These are phyloP conservation scores for Podospora fimiseda DNA, from an alignment of 495 filamentous ascomycete species.

Conservation along the genomic window DNA sequence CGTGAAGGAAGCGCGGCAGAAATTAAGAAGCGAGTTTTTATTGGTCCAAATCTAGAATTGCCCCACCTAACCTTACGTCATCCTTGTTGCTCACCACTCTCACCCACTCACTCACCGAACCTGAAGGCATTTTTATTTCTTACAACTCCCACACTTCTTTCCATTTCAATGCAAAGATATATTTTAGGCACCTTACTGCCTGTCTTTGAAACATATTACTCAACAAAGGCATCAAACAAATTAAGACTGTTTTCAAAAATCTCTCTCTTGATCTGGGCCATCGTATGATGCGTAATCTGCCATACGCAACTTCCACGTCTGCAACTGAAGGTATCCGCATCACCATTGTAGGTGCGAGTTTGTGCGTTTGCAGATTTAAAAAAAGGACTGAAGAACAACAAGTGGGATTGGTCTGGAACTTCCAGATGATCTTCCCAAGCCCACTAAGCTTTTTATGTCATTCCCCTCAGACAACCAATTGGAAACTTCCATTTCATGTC, in stretches of 20 bases:
- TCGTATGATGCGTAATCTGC: too few species aligned
- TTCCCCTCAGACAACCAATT: not conserved
- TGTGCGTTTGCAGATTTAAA: too few species aligned
- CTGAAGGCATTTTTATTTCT: not conserved
- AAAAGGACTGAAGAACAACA: too few species aligned
- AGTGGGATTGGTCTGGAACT: not conserved
- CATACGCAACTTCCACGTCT: too few species aligned
- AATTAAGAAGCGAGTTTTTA: not conserved
- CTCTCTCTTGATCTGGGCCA: too few species aligned
- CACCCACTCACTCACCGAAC: not conserved
- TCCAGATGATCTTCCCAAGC: not conserved
- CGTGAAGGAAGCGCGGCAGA: not conserved
- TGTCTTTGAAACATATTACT: too few species aligned
- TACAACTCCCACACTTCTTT: not conserved
- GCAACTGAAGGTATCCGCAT: too few species aligned
- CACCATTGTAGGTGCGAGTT: too few species aligned
- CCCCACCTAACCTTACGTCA: constrained; percentile 5
- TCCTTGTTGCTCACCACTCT: not conserved
- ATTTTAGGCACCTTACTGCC: too few species aligned
- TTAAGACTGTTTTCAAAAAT: too few species aligned
- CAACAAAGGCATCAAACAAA: too few species aligned
- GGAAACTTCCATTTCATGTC: not conserved
- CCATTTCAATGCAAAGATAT: too few species aligned
- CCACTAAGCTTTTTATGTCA: not conserved
- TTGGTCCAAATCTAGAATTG: not conserved